Evolutionary conservation across 768 basidiomycete species (phyloP).

Genomic region (Rhizopogon vinicolor): DNA sequence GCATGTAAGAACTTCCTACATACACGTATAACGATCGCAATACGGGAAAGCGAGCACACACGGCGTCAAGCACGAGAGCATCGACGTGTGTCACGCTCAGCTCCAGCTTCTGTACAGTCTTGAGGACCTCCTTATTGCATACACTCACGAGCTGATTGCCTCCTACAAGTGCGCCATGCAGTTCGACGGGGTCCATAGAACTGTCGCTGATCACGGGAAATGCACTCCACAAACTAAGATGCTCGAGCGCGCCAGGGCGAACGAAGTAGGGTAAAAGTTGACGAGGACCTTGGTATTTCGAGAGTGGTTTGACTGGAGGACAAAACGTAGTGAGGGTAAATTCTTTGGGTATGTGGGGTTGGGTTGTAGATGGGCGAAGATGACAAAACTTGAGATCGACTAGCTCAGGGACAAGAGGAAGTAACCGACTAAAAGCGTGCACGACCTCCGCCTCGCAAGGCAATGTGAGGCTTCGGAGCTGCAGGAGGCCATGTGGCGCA

Average conservation of each 20-base stretch:
- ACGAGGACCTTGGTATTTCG: slow-evolving; percentile 3
- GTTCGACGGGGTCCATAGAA: not conserved
- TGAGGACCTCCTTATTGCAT: not conserved
- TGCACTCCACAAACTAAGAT: slow-evolving; percentile 1
- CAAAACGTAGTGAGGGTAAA: not conserved
- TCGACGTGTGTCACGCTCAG: not conserved
- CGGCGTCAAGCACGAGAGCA: not conserved
- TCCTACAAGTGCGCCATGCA: not conserved
- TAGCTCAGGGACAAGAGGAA: slow-evolving; percentile 1
- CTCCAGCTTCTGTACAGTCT: not conserved
- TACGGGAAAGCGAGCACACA: slow-evolving; percentile 1
- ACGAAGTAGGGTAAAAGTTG: slow-evolving; percentile 2
- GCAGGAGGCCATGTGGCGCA: not conserved
- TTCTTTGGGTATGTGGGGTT: not conserved
- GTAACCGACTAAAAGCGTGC: not conserved
- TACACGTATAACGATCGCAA: slow-evolving; percentile 1
- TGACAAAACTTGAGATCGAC: slow-evolving; percentile 1
- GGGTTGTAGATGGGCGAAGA: not conserved
- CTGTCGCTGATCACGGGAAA: not conserved
- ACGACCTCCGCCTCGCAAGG: not conserved
- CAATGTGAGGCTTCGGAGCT: slow-evolving; percentile 1
- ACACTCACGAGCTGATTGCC: not conserved
- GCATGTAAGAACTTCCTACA: not conserved
- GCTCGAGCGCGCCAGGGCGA: not conserved
- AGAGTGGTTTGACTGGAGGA: not conserved